Evolutionary conservation across 225 moss, liverwort and hornwort species (phyloP).

Genomic region (Pleurozium schreberi): DNA sequence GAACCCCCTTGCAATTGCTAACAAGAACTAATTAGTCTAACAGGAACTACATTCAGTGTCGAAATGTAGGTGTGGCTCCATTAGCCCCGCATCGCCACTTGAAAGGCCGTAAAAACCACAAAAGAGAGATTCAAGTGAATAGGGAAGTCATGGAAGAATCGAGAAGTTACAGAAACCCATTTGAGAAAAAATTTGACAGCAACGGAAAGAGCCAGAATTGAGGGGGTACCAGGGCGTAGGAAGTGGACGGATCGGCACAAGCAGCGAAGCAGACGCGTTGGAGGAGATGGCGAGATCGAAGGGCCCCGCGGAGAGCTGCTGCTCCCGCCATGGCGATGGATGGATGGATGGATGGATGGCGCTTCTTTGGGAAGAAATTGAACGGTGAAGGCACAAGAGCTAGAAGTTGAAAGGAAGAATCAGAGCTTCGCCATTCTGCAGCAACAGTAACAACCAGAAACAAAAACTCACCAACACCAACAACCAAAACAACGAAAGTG

Average conservation of each 20-base stretch:
- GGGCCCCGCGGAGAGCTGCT: not conserved
- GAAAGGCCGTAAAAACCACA: not conserved
- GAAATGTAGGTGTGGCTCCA: not conserved
- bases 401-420: not conserved
- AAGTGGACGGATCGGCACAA: slow-evolving; percentile 2
- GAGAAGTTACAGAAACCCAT: not conserved
- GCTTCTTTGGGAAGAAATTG: not conserved
- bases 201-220: not conserved
- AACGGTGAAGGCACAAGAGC: not conserved
- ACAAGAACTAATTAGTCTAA: not conserved
- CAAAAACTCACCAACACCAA: not conserved
- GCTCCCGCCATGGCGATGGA: not conserved
- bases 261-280: not conserved
- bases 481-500: not conserved
- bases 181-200: not conserved
- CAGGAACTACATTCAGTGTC: not conserved
- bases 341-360: not conserved
- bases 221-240: not conserved
- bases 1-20: not conserved
- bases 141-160: not conserved
- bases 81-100: not conserved
- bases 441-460: not conserved
- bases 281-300: slow-evolving; percentile 2
- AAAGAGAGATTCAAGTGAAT: not conserved
- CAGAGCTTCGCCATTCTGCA: not conserved